phyloP scores from a whole-genome alignment of 2,329 filamentous ascomycete genomes.

The Fusarium musae region DNA sequence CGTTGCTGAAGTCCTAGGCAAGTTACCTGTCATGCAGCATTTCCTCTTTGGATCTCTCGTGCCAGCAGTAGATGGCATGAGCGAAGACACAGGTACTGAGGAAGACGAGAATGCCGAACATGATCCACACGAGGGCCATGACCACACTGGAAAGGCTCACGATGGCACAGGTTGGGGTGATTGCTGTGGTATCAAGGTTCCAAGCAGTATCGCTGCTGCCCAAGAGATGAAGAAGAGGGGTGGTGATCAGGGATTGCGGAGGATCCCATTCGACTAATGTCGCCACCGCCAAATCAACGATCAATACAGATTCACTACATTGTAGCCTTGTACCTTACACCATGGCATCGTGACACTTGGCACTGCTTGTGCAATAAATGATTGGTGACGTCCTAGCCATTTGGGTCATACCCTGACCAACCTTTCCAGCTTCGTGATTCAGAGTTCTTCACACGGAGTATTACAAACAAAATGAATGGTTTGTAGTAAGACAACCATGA shows the following conservation, averaged over 20 bases:
- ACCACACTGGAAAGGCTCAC: slow-evolving; percentile 70
- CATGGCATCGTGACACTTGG: neutral
- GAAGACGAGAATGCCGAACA: slow-evolving; percentile 59
- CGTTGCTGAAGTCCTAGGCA: slow-evolving; percentile 88
- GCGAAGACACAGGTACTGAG: slow-evolving; percentile 65
- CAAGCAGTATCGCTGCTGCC: slow-evolving; percentile 90
- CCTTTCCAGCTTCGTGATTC: neutral
- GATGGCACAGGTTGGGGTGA: slow-evolving; percentile 85
- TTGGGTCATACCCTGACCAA: neutral
- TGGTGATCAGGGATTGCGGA: slow-evolving; percentile 68
- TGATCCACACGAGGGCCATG: slow-evolving; percentile 69
- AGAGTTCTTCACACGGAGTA: neutral
- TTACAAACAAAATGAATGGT: neutral
- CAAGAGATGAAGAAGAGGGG: slow-evolving; percentile 86
- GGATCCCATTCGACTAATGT: slow-evolving; percentile 83
- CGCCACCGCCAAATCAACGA: slow-evolving; percentile 4
- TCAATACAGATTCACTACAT: neutral
- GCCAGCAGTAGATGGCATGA: slow-evolving; percentile 85
- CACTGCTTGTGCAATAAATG: neutral
- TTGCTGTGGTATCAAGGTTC: slow-evolving; percentile 97
- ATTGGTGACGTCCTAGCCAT: neutral
- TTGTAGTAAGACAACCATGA: neutral
- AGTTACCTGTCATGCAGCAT: slow-evolving; percentile 98
- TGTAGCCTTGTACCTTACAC: neutral
- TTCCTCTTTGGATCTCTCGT: slow-evolving; percentile 92